A percentile compares a stretch with the other conserved stretches of the same genome.
phyloP scores from a whole-genome alignment of 495 filamentous ascomycete genomes.

The Hyaloscypha bicolor region DNA sequence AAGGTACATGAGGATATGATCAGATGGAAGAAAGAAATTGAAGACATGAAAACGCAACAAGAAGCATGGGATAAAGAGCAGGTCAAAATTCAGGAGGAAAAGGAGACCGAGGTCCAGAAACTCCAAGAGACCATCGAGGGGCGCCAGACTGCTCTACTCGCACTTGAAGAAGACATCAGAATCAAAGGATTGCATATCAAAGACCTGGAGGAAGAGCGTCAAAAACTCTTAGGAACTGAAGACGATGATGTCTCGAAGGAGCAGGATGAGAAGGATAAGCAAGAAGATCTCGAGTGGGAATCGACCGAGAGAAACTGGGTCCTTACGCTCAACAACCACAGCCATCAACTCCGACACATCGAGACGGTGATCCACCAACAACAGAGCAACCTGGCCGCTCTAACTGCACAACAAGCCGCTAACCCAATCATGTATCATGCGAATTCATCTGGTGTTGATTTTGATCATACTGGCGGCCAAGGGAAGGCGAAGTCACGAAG shows the following conservation, averaged over 20 bases:
- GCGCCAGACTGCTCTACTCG: constrained; percentile 23
- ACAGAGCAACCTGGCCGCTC: constrained; percentile 14
- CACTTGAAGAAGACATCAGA: constrained; percentile 42
- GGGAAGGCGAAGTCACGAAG: constrained; percentile 51
- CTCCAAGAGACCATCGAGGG: constrained; percentile 26
- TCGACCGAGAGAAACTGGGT: constrained; percentile 22
- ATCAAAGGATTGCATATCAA: constrained; percentile 44
- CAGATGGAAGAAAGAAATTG: constrained; percentile 58
- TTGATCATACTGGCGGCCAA: constrained; percentile 41
- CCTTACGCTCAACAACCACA: constrained; percentile 10
- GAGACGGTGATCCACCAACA: constrained; percentile 8
- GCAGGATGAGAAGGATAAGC: constrained; percentile 37
- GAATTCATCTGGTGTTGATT: constrained; percentile 50
- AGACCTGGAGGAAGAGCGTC: constrained; percentile 56
- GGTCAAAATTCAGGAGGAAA: constrained; percentile 46
- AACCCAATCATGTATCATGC: constrained; percentile 40
- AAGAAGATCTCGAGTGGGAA: constrained; percentile 31
- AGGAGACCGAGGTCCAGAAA: constrained; percentile 31
- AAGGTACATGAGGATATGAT: constrained; percentile 57
- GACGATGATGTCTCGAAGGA: constrained; percentile 57
- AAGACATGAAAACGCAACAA: constrained; percentile 46
- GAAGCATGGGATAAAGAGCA: constrained; percentile 45
- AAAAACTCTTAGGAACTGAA: constrained; percentile 52
- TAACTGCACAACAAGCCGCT: constrained; percentile 25
- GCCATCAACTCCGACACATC: constrained; percentile 12